Conservation (phyloP, 1,139 yeast genomes). For the Candida gigantensis region DNA sequence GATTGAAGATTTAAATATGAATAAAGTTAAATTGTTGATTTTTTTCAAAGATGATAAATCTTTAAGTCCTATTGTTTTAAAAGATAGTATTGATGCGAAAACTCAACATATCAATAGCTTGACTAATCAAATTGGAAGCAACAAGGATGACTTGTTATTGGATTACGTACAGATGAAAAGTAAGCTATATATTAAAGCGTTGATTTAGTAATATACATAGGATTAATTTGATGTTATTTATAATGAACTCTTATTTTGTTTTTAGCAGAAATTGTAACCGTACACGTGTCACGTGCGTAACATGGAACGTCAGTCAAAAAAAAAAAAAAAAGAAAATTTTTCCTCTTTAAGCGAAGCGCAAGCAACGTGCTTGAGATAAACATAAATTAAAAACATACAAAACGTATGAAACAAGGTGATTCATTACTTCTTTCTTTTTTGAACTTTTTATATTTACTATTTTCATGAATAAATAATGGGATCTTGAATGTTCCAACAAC, state of each 20-base stretch:
- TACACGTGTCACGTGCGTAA: too few relatives aligned
- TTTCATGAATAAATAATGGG: too few relatives aligned
- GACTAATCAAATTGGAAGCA: constrained; percentile 5
- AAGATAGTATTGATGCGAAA: constrained; percentile 11
- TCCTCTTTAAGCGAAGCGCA: too few relatives aligned
- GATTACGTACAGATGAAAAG: constrained; percentile 31
- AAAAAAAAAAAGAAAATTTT: too few relatives aligned
- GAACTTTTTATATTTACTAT: too few relatives aligned
- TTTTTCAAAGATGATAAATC: constrained; percentile 24
- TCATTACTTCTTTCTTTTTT: too few relatives aligned
- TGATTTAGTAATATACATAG: constrained; percentile 13
- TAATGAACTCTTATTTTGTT: background rate
- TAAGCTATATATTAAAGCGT: constrained; percentile 27
- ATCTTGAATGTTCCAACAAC: too few relatives aligned
- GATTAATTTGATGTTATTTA: background rate
- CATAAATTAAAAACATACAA: too few relatives aligned
- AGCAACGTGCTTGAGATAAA: too few relatives aligned
- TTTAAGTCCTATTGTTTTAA: constrained; percentile 28
- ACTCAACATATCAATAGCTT: constrained; percentile 2
- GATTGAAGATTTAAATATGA: constrained; percentile 17
- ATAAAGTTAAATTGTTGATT: constrained; percentile 22
- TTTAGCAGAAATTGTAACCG: background rate
- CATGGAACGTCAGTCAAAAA: too few relatives aligned
- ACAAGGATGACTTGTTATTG: constrained; percentile 22
- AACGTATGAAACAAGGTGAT: too few relatives aligned